Evolutionary conservation across 169 alveolate species (phyloP).

Genomic region (Miamiensis avidus): DNA sequence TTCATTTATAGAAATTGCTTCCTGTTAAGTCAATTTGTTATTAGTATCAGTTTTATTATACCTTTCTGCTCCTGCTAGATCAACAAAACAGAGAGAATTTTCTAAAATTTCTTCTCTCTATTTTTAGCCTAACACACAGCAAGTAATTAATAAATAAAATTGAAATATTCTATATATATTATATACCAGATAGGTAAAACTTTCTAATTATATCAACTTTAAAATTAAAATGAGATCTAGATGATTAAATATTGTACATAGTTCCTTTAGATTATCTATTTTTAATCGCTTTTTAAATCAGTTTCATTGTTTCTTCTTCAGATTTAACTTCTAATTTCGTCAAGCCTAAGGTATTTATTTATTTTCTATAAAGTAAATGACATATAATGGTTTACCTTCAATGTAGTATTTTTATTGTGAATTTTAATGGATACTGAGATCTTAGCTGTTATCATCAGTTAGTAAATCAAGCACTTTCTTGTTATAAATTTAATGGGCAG

Average conservation of each 20-base stretch:
- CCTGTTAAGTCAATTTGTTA: neutral
- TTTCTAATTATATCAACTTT: neutral
- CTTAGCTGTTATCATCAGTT: conserved; percentile 15
- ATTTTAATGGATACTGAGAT: neutral
- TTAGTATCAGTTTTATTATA: conserved; percentile 7
- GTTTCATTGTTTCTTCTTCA: neutral
- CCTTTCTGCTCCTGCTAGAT: conserved; percentile 29
- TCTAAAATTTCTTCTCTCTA: neutral
- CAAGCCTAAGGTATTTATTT: too few species aligned
- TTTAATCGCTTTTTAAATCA: conserved; percentile 3
- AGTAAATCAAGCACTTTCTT: conserved; percentile 18
- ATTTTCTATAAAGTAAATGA: too few species aligned
- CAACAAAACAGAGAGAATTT: conserved; percentile 22
- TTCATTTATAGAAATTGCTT: conserved; percentile 25
- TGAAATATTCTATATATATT: too few species aligned
- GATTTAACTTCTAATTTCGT: neutral
- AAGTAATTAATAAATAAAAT: too few species aligned
- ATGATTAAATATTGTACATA: conserved; percentile 1
- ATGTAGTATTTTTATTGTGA: neutral
- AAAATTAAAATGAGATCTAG: conserved; percentile 23
- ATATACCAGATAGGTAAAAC: too few species aligned
- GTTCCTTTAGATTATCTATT: conserved; percentile 24
- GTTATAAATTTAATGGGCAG: conserved; percentile 16
- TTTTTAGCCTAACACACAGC: too few species aligned
- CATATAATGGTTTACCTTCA: too few species aligned